Percentiles rank a stretch among this genome's conserved stretches.
These are phyloP conservation scores for Fraxinus pennsylvanica DNA, from an alignment of 257 asterid genomes.

Conservation along the genomic window DNA sequence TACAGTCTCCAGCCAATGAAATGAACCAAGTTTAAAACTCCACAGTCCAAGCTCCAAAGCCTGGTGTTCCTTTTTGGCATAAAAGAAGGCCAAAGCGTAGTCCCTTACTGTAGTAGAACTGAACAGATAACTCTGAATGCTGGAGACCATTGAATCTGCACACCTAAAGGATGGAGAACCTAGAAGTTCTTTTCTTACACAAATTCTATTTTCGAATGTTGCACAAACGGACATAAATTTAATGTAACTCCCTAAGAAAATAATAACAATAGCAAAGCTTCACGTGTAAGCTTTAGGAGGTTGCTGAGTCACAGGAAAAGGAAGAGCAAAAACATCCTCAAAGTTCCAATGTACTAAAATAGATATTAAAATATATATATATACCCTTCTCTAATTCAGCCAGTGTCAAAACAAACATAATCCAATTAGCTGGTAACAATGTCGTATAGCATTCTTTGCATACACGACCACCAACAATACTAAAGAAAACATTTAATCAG, in stretches of 20 bases:
- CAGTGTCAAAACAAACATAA: not conserved
- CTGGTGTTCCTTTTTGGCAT: not conserved
- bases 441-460: not conserved
- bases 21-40: not conserved
- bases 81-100: not conserved
- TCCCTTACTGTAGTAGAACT: not conserved
- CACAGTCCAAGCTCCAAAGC: not conserved
- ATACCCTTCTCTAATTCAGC: not conserved
- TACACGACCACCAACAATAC: not conserved
- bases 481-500: not conserved
- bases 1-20: not conserved
- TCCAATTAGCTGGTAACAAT: not conserved
- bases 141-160: not conserved
- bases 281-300: not conserved
- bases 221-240: not conserved
- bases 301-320: not conserved
- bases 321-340: not conserved
- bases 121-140: not conserved
- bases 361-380: not conserved
- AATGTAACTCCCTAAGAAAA: not conserved
- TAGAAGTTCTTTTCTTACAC: not conserved
- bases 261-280: conserved; percentile 1
- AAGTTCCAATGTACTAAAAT: not conserved
- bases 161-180: not conserved
- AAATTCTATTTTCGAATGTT: not conserved